Base-by-base conservation (phyloP, 768 basidiomycete genomes). In the Termitomyces sp. region DNA sequence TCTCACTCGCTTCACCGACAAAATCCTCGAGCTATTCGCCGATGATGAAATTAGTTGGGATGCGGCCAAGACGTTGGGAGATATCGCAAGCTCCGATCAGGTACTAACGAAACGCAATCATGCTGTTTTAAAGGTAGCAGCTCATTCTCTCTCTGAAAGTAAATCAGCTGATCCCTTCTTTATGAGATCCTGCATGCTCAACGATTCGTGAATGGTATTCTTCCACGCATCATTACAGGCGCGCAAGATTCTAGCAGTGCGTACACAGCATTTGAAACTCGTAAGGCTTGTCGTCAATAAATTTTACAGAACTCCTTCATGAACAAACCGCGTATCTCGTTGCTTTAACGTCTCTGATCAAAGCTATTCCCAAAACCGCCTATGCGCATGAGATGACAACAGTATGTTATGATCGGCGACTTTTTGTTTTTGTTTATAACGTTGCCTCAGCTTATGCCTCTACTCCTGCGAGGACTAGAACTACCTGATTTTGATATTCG, bases 381-480 rank as follows among this genome's bases (percentile, higher is more conserved):
- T 94, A 92, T 64, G 73, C 78, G 6, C 77, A 85, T 24, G 82
- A 92, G 62, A 81, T 98, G 69, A 70, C 86, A 29, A 70, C 72
- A 16, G 88, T 88, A 56, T 47, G 80, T 57, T 13, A 15, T 15
- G 8, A 12, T 33, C 28, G 18, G 16, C 7, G 1, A 12, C 20
- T 8, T 28, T 36, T 46, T 31, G 24, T 4, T 31, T 39, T 48
- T 33, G 13, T 0, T 36, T 15, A 5, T 15, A 22, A 41, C 18
- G 33, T 18, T 46, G 42, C 29, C 28, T 20, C 45, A 98, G 95
- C 81, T 98, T 13, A 82, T 98, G 62, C 94, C 97, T 0, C 78
- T 98, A 15, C 77, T 99, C 5, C 74, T 99, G 44, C 89, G 90
- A 16, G 89, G 92, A 4, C 81, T 98, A 18, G 85, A 90, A 42